Percentiles rank a stretch among this genome's conserved stretches.
Conservation (phyloP, 495 filamentous ascomycete species). For the Ascodesmis nigricans region DNA sequence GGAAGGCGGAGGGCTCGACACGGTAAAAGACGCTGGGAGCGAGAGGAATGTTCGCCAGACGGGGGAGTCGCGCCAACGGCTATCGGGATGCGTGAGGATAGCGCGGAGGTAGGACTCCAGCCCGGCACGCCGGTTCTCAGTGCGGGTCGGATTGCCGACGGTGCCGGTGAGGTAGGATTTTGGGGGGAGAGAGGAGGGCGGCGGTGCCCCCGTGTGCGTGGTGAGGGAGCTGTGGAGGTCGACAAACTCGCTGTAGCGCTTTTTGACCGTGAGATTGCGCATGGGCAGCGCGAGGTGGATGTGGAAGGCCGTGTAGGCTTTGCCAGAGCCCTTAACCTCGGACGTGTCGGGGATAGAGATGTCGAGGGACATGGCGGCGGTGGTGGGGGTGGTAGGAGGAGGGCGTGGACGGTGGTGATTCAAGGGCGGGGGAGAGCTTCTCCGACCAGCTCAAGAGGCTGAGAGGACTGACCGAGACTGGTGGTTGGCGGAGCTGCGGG, state of each 20-base stretch:
- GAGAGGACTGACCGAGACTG: constrained; percentile 1
- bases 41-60: constrained; percentile 77
- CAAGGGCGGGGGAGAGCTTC: constrained; percentile 10
- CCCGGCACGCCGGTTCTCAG: constrained; percentile 51
- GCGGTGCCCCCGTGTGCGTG: constrained; percentile 36
- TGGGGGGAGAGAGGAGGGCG: constrained; percentile 33
- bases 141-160: constrained; percentile 47
- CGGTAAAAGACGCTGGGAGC: constrained; percentile 35
- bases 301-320: constrained; percentile 80
- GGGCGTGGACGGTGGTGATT: too few species aligned
- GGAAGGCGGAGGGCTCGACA: constrained; percentile 22
- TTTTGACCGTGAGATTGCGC: constrained; percentile 64
- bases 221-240: constrained; percentile 49
- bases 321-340: constrained; percentile 33
- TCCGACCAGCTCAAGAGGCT: constrained; percentile 12
- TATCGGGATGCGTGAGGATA: constrained; percentile 53
- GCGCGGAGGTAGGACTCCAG: constrained; percentile 65
- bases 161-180: constrained; percentile 82
- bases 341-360: constrained; percentile 63
- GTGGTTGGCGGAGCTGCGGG: neutral
- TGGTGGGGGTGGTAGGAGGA: constrained; percentile 9
- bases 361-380: constrained; percentile 37
- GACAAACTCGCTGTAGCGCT: constrained; percentile 86
- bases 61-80: constrained; percentile 63
- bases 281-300: constrained; percentile 73